Evolutionary conservation across 495 filamentous ascomycete genomes (phyloP).

Genomic region (Cudoniella acicularis): DNA sequence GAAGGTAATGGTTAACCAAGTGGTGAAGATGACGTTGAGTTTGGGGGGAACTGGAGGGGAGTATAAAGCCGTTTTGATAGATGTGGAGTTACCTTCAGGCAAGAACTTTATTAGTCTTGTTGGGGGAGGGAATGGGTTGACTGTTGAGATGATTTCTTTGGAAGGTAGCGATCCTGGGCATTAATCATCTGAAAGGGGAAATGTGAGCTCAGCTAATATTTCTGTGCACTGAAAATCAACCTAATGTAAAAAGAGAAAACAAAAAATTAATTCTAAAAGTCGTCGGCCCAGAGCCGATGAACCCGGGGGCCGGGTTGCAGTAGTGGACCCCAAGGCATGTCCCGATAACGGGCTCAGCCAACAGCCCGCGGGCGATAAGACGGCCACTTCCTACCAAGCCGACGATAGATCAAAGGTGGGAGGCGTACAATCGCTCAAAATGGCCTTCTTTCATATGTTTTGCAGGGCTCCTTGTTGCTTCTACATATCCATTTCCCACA

Average conservation of each 20-base stretch:
- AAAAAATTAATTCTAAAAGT: no score
- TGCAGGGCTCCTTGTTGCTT: neutral
- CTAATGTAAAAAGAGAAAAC: no score
- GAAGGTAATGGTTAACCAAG: slow-evolving; percentile 29
- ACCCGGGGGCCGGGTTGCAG: no score
- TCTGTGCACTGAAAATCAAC: no score
- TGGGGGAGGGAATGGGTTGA: slow-evolving; percentile 18
- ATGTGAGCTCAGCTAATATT: no score
- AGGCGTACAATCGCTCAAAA: neutral
- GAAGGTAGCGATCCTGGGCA: neutral
- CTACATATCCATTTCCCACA: neutral
- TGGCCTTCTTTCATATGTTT: neutral
- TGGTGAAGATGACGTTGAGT: slow-evolving; percentile 8
- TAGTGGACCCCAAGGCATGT: neutral
- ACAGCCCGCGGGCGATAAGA: slow-evolving; percentile 10
- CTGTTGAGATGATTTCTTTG: neutral
- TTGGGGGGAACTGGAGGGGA: slow-evolving; percentile 20
- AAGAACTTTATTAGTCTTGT: slow-evolving; percentile 32
- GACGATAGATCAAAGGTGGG: neutral
- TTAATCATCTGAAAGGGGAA: no score
- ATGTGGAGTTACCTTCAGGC: slow-evolving; percentile 22
- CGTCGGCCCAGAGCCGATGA: no score
- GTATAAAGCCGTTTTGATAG: slow-evolving; percentile 18
- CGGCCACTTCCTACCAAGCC: neutral
- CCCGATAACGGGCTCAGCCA: neutral